Conservation (phyloP, 768 basidiomycete genomes). For the Serpula lacrymans region DNA sequence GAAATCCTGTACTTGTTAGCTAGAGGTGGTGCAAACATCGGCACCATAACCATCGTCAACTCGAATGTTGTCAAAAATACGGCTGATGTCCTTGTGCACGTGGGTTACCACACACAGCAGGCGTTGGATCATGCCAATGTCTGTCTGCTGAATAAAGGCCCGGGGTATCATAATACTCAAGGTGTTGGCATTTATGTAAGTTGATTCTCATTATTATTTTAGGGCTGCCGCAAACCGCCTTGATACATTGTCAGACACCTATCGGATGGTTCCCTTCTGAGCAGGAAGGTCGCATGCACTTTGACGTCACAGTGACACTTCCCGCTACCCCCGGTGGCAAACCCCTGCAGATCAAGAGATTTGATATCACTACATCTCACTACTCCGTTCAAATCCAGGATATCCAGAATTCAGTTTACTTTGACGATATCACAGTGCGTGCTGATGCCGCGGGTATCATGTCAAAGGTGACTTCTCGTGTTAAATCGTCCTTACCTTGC, state of each 20-base stretch:
- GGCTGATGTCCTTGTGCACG: slow-evolving; percentile 26
- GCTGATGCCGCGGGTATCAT: too few relatives aligned
- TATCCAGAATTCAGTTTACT: too few relatives aligned
- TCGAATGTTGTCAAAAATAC: slow-evolving; percentile 24
- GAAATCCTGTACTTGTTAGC: slow-evolving; percentile 28
- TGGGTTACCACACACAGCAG: slow-evolving; percentile 15
- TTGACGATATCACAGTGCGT: too few relatives aligned
- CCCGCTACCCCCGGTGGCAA: slow-evolving; percentile 24
- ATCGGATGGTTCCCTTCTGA: slow-evolving; percentile 6
- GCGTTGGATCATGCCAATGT: slow-evolving; percentile 22
- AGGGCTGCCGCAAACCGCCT: neutral
- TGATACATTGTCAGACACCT: slow-evolving; percentile 37
- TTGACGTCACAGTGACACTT: slow-evolving; percentile 35
- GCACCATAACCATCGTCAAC: slow-evolving; percentile 24
- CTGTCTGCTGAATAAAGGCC: slow-evolving; percentile 24
- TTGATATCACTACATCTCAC: too few relatives aligned
- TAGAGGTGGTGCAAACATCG: slow-evolving; percentile 24
- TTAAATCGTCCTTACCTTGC: too few relatives aligned
- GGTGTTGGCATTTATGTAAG: slow-evolving; percentile 34
- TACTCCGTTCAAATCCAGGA: too few relatives aligned
- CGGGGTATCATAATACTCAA: slow-evolving; percentile 15
- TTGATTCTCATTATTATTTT: slow-evolving; percentile 1
- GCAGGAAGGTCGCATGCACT: slow-evolving; percentile 19
- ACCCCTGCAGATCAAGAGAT: slow-evolving; percentile 33
- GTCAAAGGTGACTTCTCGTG: too few relatives aligned